Percentiles rank a stretch among this genome's conserved stretches.
Conservation (phyloP, 768 basidiomycete species). For the Auricularia heimuer region DNA sequence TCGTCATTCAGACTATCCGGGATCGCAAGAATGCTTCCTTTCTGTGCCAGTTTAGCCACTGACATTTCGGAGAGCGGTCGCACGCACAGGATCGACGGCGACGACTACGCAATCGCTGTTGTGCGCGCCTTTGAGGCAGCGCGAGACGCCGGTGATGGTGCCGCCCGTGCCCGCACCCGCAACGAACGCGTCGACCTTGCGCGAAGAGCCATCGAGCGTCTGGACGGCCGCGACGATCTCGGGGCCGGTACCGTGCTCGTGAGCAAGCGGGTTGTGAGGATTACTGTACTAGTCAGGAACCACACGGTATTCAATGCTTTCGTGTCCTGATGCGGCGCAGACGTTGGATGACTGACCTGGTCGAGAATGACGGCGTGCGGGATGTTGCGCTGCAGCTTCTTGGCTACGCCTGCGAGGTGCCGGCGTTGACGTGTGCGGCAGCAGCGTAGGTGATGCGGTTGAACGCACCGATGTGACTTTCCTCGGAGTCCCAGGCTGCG, state of each 20-base stretch:
- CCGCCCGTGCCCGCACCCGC: constrained; percentile 93
- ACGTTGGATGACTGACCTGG: constrained; percentile 39
- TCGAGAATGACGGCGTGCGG: constrained; percentile 84
- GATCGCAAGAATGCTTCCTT: constrained; percentile 78
- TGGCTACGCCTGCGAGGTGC: constrained; percentile 59
- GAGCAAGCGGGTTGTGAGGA: constrained; percentile 80
- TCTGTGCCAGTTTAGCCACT: constrained; percentile 29
- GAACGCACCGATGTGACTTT: constrained; percentile 81
- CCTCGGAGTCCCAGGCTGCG: constrained; percentile 80
- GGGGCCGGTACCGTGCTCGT: constrained; percentile 81
- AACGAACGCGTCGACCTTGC: constrained; percentile 71
- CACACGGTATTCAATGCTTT: constrained; percentile 3
- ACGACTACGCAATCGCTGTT: constrained; percentile 66
- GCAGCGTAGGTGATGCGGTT: constrained; percentile 15
- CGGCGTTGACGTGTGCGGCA: no score
- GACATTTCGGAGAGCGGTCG: background rate
- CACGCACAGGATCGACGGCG: constrained; percentile 81
- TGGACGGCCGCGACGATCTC: constrained; percentile 80
- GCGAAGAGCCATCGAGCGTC: constrained; percentile 55
- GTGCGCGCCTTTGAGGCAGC: constrained; percentile 68
- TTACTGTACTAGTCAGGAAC: constrained; percentile 9
- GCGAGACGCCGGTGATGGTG: constrained; percentile 80
- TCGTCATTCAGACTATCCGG: constrained; percentile 54
- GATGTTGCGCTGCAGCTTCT: constrained; percentile 64
- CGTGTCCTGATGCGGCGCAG: constrained; percentile 23